Base-by-base conservation (phyloP, 169 alveolate genomes). In the Plasmodium blacklocki region DNA sequence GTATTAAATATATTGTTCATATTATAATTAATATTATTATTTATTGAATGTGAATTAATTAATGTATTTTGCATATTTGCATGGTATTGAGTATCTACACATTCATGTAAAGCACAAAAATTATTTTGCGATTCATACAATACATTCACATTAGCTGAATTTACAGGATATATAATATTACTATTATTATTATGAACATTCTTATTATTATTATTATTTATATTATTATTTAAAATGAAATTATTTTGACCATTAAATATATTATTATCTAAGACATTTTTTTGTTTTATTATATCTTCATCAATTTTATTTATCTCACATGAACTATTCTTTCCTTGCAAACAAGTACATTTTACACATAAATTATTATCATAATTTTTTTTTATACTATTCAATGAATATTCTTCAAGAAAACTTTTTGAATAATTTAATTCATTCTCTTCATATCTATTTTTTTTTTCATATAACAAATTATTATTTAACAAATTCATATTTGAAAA, bases 311-410 rank as follows among this genome's bases (percentile, higher is more conserved):
- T 49, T 45, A 71, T 19, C 54, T 71, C 52, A 19, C 67, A 12
- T 7, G 80, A 23, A 2, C 6, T 39, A 39, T 39, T 39, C 47
- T 5, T 39, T 58, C 49, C 12, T 5, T 59, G 47, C 32, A 32
- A 78, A 49, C 78, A 78, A 9, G 78, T 39, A 66, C 89, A 78
- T 58, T 78, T 75, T 15, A 78, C 9, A 66, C 89, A 78, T 59
- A 47, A 49, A 18, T 52, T 66, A 15, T 70, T 50, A 15, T 66
- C 54, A 66, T 64, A 50, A 78, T 12, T 78, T 21, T 64, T 18
- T 9, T n/a, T 29, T 19, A 78, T 8, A 54, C 67, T 45, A 50
- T 64, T 66, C 15, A 70, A 64, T 6, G 72, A 15, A 66, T 39
- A 78, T 26, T 32, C 60, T 26, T 70, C 71, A 26, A 21, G 54